These are phyloP conservation scores for Sphaerosporella brunnea DNA, from an alignment of 495 filamentous ascomycete genomes.

Conservation along the genomic window DNA sequence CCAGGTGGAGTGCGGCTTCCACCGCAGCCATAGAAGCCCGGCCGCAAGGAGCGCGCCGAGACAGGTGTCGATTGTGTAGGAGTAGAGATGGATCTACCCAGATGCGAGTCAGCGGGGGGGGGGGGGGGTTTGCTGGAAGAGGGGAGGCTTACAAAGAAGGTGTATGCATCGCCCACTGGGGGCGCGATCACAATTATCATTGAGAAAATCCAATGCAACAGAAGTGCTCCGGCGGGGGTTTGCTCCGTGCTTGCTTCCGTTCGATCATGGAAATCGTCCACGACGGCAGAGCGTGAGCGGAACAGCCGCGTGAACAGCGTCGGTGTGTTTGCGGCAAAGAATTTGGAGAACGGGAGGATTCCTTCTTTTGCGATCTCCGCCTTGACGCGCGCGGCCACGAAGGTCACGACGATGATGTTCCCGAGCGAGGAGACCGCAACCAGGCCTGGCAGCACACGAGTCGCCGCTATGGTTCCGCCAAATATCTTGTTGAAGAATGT, in stretches of 20 bases:
- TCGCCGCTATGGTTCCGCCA: background rate
- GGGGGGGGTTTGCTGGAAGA: too few species aligned
- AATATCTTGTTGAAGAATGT: constrained; percentile 11
- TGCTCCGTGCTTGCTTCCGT: constrained; percentile 19
- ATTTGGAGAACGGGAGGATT: constrained; percentile 32
- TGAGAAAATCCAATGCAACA: constrained; percentile 31
- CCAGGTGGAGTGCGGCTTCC: constrained; percentile 9
- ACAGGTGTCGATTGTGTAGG: constrained; percentile 19
- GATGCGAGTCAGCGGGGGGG: too few species aligned
- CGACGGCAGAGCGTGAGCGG: constrained; percentile 3
- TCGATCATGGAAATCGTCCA: constrained; percentile 4
- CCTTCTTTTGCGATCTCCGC: constrained; percentile 39
- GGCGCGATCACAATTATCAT: constrained; percentile 28
- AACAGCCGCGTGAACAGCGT: constrained; percentile 26
- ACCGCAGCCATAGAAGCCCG: constrained; percentile 16
- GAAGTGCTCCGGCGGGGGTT: constrained; percentile 30
- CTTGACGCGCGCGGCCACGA: constrained; percentile 35
- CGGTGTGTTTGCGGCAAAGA: constrained; percentile 30
- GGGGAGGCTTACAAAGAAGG: constrained; percentile 8
- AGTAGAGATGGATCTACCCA: too few species aligned
- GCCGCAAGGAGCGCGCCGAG: constrained; percentile 16
- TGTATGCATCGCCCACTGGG: constrained; percentile 7
- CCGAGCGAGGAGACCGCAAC: constrained; percentile 34
- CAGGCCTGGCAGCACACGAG: constrained; percentile 27
- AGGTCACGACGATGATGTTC: constrained; percentile 36